Evolutionary conservation across 129 eudicot genomes (phyloP), one percentile per base, ranked within the genome.

Genomic region (Saussurea involucrata): DNA sequence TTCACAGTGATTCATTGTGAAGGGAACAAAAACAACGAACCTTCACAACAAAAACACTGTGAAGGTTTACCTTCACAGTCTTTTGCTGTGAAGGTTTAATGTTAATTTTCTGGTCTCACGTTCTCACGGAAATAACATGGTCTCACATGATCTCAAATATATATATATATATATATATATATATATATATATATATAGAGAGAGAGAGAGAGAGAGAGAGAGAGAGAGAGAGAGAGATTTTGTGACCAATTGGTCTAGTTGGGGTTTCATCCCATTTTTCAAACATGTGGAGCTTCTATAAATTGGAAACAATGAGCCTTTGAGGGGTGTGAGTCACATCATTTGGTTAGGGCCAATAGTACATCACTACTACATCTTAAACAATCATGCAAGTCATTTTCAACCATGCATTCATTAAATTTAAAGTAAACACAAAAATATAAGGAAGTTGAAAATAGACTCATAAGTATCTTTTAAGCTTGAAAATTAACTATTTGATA

Each of bases 221-320:
- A n/a, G n/a, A n/a, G n/a, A n/a, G n/a, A n/a, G n/a, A n/a, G n/a
- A n/a, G n/a, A n/a, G n/a, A n/a, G n/a, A n/a, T n/a, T n/a, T n/a
- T n/a, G n/a, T n/a, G 42, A 55, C 81, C 75, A 77, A 63, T 58
- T 36, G 21, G 18, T 40, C 31, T 61, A 78, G 71, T 70, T 60
- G 77, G 76, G 15, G 60, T 63, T 69, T 20, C 72, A 42, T 63
- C 66, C 24, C 15, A 58, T 20, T 58, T 58, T 81, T 81, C 78
- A 24, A 80, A 81, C 80, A 75, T 75, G 44, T 74, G 57, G 80
- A 74, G 71, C 85, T 75, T 81, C 66, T 75, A 37, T 75, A 37
- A 68, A 57, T 68, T 24, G 53, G 66, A 75, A 74, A 58, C 63
- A 36, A 74, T 58, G 22, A 20, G 71, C 71, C 18, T 69, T 32